Evolutionary conservation across 2,329 filamentous ascomycete genomes (phyloP), one percentile per base, ranked within the genome.

Genomic region (Trichophyton verrucosum): DNA sequence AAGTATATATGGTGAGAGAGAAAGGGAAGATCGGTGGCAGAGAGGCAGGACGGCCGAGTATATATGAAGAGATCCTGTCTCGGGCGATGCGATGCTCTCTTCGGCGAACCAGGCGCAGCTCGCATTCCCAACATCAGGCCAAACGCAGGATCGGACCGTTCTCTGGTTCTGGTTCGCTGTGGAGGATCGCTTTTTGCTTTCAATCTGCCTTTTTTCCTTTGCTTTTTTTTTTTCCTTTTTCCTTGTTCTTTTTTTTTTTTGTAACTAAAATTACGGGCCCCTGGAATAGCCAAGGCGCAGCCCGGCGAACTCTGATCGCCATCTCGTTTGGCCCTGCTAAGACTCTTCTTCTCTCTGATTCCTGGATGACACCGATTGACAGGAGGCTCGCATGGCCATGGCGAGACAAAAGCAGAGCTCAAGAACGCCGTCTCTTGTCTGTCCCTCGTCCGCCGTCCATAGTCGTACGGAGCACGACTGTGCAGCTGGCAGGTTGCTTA

Each of bases 251-350:
- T 44, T 17, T 44, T n/a, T 53, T 53, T 53, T 53, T 53, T 53
- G 49, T 30, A 53, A 53, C 49, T 53, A 53, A 51, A 27, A 53
- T 53, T 53, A 53, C 49, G 49, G 49, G 49, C 22, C 49, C 49
- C 22, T n/a, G 13, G 49, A 17, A 30, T 30, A 30, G 49, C 49
- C 49, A 53, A 53, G 49, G 49, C 49, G 24, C 49, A 53, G 49
- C 49, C 40, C 49, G 49, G 49, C 49, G 49, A 53, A 53, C 49
- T 53, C 49, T 53, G 49, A 53, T 53, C 49, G 49, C 49, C 49
- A 53, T 53, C 49, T 53, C 22, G 49, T 53, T 53, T 53, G 15
- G 13, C 11, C n/a, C n/a, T n/a, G 40, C 7, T 1, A n/a, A 17
- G n/a, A n/a, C 15, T n/a, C 40, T 44, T 17, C 40, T 44, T 44